Evolutionary conservation across 176 grass and related monocot species (phyloP).

Genomic region (Panicum miliaceum): DNA sequence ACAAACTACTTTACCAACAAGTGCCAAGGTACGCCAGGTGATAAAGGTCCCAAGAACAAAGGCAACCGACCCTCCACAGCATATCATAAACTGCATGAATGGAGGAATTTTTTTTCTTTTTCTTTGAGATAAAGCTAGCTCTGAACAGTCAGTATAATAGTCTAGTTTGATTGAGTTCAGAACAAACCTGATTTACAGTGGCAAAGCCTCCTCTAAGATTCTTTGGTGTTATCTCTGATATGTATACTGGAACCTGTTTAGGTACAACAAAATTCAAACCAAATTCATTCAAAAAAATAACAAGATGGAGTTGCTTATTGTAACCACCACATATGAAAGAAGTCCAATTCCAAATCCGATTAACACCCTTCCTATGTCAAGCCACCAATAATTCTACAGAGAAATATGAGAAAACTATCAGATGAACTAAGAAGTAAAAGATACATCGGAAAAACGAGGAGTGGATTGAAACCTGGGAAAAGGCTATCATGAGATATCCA

Average conservation of each 20-base stretch:
- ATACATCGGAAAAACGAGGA: neutral
- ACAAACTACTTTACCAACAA: constrained; percentile 53
- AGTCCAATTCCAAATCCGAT: constrained; percentile 74
- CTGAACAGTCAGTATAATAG: neutral
- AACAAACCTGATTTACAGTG: constrained; percentile 71
- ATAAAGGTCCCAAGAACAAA: constrained; percentile 64
- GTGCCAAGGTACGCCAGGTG: constrained; percentile 76
- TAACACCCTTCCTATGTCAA: constrained; percentile 76
- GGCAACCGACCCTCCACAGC: constrained; percentile 64
- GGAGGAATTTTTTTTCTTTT: neutral
- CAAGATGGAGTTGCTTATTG: neutral
- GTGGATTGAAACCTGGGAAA: constrained; percentile 54
- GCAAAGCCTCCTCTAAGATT: constrained; percentile 80
- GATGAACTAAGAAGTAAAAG: neutral
- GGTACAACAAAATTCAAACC: constrained; percentile 11
- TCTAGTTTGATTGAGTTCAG: neutral
- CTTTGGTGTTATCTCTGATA: constrained; percentile 91
- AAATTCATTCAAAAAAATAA: neutral
- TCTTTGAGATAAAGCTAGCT: neutral
- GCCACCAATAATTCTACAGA: constrained; percentile 59
- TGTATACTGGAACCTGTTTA: constrained; percentile 80
- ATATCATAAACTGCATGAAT: constrained; percentile 76
- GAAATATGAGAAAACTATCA: neutral
- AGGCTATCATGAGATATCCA: constrained; percentile 72
- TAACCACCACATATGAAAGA: constrained; percentile 80